Base-by-base conservation (phyloP, 768 basidiomycete genomes). In the Arthromyces matolae region DNA sequence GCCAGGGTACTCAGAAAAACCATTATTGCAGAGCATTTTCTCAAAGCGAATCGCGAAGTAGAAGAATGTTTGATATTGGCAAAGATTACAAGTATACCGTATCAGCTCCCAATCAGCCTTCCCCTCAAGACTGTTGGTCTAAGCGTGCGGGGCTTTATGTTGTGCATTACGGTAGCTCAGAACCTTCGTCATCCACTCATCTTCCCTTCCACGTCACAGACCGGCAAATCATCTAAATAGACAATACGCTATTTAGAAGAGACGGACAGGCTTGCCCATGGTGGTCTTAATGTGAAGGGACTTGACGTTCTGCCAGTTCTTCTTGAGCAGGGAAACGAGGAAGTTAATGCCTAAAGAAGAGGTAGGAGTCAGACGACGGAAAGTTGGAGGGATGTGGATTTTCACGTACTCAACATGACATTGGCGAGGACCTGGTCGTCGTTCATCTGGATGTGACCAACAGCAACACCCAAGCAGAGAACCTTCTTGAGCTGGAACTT, bases 401-500 rank as follows among this genome's bases (percentile, higher is more conserved):
- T 13, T 12, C 23, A 68, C 87, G 43, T 60, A 93, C 90, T 86
- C 64, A 99, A 73, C 96, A 99, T 99, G 75, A 95, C 89, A 73
- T 99, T 99, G 55, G 70, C 88, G 59, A 98, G 80, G 54, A 98
- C 89, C 72, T 97, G 92, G 72, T 99, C 96, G 58, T 97, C 93
- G 50, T 78, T 86, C 94, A 99, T 97, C 68, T 95, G 80, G 68
- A 95, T 80, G 73, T 99, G 93, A 60, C 94, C 96, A 55, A 99
- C 89, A 61, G 96, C 96, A 57, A 98, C 95, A 76, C 93, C 96
- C 75, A 99, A 78, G 76, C 96, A 99, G 49, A 99, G 80, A 51
- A 98, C 96, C 78, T 93, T 93, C 83, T 97, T 97, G 47, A 98
- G 83, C 80, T 97, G 95, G 89, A 98, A 97, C 77, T 98, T 99